Conservation (phyloP, 2,329 filamentous ascomycete genomes). For the Hypoxylon sp. region DNA sequence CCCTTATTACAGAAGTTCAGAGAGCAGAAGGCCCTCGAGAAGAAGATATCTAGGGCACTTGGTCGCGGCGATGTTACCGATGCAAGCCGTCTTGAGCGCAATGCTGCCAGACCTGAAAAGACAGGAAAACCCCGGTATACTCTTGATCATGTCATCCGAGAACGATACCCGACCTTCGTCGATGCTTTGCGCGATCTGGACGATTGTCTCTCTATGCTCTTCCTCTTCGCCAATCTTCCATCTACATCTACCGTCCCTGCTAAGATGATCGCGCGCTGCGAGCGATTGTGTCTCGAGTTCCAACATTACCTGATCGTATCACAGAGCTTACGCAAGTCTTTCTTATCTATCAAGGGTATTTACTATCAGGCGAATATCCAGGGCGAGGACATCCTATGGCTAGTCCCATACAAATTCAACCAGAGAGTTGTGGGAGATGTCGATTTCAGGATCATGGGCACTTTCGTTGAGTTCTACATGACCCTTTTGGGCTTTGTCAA, state of each 20-base stretch:
- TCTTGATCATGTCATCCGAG: constrained; percentile 96
- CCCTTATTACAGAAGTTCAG: constrained; percentile 94
- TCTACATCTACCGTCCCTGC: constrained; percentile 90
- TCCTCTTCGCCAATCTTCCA: constrained; percentile 96
- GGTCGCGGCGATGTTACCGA: constrained; percentile 92
- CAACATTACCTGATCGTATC: constrained; percentile 97
- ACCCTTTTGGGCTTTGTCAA: constrained; percentile 96
- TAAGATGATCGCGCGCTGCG: constrained; percentile 96
- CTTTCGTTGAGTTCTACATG: constrained; percentile 99
- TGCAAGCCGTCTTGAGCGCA: constrained; percentile 86
- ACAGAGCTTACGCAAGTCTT: constrained; percentile 92
- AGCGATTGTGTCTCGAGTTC: constrained; percentile 93
- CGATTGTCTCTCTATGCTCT: constrained; percentile 96
- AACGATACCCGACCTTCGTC: constrained; percentile 97
- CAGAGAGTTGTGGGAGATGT: constrained; percentile 94
- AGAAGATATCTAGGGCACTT: constrained; percentile 95
- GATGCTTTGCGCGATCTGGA: constrained; percentile 95
- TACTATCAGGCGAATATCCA: constrained; percentile 99
- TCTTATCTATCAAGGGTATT: constrained; percentile 98
- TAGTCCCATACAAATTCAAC: constrained; percentile 98
- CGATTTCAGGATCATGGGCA: constrained; percentile 99
- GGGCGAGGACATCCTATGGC: constrained; percentile 96
- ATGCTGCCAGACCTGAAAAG: constrained; percentile 90
- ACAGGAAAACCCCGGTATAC: constrained; percentile 91
- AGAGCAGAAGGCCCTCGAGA: constrained; percentile 95